A percentile compares a stretch with the other conserved stretches of the same genome.
These are phyloP conservation scores for Neurospora sp. DNA, from an alignment of 495 filamentous ascomycete genomes.

Conservation along the genomic window DNA sequence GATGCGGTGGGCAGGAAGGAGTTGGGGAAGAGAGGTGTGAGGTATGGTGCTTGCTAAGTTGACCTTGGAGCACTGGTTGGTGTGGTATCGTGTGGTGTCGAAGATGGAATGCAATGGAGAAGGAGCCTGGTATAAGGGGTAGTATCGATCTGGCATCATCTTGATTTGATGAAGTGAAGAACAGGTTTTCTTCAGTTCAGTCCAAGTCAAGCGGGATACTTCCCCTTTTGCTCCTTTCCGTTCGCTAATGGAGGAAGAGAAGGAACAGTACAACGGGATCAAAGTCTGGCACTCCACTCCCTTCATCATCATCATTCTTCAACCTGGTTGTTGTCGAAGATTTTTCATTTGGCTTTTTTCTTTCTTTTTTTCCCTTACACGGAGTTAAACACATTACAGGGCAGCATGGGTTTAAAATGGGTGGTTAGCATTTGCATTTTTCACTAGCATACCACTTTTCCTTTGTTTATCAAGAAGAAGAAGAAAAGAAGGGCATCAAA, in stretches of 20 bases:
- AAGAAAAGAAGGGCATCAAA: background rate
- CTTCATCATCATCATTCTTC: background rate
- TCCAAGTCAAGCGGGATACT: background rate
- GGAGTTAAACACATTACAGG: background rate
- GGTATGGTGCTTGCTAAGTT: constrained; percentile 34
- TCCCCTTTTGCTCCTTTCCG: background rate
- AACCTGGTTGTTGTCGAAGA: background rate
- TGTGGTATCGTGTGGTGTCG: background rate
- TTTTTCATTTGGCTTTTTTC: background rate
- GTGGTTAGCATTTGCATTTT: background rate
- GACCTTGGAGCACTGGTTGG: background rate
- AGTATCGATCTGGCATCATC: background rate
- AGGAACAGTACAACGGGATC: background rate
- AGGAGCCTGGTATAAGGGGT: background rate
- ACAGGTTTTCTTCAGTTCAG: background rate
- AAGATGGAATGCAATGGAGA: background rate
- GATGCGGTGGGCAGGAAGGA: constrained; percentile 50
- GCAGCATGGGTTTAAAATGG: background rate
- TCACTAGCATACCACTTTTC: background rate
- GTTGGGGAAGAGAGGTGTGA: constrained; percentile 45
- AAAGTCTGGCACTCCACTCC: background rate
- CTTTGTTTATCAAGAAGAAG: background rate
- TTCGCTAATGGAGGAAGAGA: background rate
- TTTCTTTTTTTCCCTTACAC: background rate
- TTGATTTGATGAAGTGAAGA: background rate